Evolutionary conservation across 2,329 filamentous ascomycete genomes (phyloP), one percentile per base, ranked within the genome.

Genomic region (Xylaria sp.): DNA sequence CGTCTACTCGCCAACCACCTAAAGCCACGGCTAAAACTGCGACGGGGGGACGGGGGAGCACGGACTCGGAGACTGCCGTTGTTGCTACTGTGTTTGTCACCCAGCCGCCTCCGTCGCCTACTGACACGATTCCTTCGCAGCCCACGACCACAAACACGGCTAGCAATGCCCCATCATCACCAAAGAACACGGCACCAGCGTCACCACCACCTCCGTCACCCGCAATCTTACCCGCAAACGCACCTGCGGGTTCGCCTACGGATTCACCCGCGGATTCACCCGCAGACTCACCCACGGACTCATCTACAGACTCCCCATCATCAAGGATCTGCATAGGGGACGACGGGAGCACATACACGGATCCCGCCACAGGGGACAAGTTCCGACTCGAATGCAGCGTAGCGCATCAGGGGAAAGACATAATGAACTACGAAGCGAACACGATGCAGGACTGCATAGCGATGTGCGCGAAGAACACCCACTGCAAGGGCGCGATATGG

Each of bases 361-460:
- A 78, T 50, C 63, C 72, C 0, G 63, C 41, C 13, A 75, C 70
- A 2, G 70, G 72, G 0, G 51, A 58, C 12, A 55, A 63, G 65
- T 77, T 74, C 58, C 63, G 48, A 50, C 59, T 74, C 32, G 73
- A 76, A 65, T 76, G 76, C 34, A 66, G 50, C 41, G 58, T 70
- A 12, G 66, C 74, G 28, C 75, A 77, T 61, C 54, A 73, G 50
- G 74, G 76, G 13, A 69, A 58, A 25, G 75, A 77, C 58, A 73
- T 77, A 54, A 64, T 61, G 44, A 75, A 76, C 55, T 59, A 62
- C 25, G 59, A 75, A 66, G 72, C 76, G 13, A 41, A 69, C 15
- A 70, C 73, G 3, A 78, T 77, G 76, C 39, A 73, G 63, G 69
- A 67, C 7, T 76, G 75, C 59, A 63, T 77, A 25, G 65, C 68